Conservation (phyloP, 192 early-diverging fungal genomes). For the Backusella westeae region DNA sequence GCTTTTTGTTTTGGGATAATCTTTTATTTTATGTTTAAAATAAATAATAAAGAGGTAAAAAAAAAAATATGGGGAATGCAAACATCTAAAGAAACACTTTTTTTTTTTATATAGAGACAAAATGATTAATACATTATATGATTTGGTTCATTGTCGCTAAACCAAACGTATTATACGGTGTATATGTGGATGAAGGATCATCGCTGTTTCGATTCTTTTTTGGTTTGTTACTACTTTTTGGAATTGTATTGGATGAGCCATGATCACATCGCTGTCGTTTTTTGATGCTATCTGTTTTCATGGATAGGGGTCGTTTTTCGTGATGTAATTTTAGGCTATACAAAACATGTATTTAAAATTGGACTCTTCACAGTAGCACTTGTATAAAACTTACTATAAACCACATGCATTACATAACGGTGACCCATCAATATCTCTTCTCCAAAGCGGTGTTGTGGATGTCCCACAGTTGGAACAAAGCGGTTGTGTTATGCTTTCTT, state of each 20-base stretch:
- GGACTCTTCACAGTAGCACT: neutral
- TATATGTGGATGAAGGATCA: neutral
- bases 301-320: slow-evolving; percentile 28
- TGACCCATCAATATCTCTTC: slow-evolving; percentile 61
- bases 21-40: neutral
- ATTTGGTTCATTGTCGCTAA: neutral
- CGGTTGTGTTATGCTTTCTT: slow-evolving; percentile 36
- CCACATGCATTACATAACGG: slow-evolving; percentile 60
- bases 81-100: neutral
- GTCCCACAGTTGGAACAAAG: slow-evolving; percentile 75
- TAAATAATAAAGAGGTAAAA: neutral
- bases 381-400: slow-evolving; percentile 44
- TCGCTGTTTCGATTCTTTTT: neutral
- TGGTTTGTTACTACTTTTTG: neutral
- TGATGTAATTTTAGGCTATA: slow-evolving; percentile 32
- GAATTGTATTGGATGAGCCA: neutral
- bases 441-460: slow-evolving; percentile 94
- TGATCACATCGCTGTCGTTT: slow-evolving; percentile 29
- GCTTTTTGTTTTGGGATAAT: neutral
- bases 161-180: slow-evolving; percentile 12
- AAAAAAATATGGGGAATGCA: neutral
- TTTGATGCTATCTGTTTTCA: slow-evolving; percentile 33
- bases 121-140: neutral
- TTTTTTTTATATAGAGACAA: neutral
- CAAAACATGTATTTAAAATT: neutral